These are phyloP conservation scores for Pharnaceum exiguum DNA, from an alignment of 148 eudicot genomes.

Conservation along the genomic window DNA sequence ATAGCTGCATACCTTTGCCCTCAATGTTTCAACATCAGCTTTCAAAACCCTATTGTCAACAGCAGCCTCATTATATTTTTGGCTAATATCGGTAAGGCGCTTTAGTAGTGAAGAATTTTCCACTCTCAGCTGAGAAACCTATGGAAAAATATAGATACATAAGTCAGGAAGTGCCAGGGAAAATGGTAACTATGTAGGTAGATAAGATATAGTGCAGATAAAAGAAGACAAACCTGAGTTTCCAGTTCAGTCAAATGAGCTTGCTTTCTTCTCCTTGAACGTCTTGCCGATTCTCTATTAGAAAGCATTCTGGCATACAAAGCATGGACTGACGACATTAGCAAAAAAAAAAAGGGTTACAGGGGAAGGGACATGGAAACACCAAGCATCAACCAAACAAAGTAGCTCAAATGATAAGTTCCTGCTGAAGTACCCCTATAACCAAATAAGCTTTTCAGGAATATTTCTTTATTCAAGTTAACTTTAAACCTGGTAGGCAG, in stretches of 20 bases:
- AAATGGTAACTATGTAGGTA: background rate
- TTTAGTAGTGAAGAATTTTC: conserved; percentile 90
- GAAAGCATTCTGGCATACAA: conserved; percentile 80
- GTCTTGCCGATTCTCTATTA: conserved; percentile 96
- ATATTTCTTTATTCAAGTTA: too few species aligned
- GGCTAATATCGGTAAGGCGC: conserved; percentile 80
- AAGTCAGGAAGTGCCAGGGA: background rate
- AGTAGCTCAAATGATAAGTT: too few species aligned
- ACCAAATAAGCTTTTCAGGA: too few species aligned
- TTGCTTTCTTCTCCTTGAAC: conserved; percentile 97
- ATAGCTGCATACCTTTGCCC: conserved; percentile 73
- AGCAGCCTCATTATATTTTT: conserved; percentile 88
- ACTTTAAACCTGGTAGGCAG: too few species aligned
- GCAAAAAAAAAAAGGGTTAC: too few species aligned
- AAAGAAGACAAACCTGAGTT: conserved; percentile 59
- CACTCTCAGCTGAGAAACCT: conserved; percentile 84
- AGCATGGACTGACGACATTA: conserved; percentile 1
- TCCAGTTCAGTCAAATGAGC: conserved; percentile 93
- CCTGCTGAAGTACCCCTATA: too few species aligned
- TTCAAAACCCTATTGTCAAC: conserved; percentile 96
- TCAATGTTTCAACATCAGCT: conserved; percentile 94
- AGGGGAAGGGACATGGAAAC: too few species aligned
- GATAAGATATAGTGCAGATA: background rate
- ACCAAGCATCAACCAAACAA: too few species aligned
- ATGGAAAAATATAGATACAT: background rate